Conservation (phyloP, 352 stramenopile species). For the Phytophthora litchii region DNA sequence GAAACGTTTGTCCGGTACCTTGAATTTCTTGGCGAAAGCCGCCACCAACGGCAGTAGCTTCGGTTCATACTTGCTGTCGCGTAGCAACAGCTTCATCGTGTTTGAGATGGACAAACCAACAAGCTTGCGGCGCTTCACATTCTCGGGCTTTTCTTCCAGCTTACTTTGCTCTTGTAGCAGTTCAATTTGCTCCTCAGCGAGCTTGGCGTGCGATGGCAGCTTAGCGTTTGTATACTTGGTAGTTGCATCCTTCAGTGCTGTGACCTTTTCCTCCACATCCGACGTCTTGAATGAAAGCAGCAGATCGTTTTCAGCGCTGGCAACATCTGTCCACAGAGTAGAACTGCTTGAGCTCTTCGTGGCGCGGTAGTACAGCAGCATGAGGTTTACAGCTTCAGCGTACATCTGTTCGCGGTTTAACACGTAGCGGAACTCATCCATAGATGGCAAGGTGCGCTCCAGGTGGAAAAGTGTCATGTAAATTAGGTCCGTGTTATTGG, state of each 20-base stretch:
- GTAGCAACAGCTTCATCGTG: constrained; percentile 83
- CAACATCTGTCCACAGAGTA: constrained; percentile 66
- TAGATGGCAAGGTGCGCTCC: constrained; percentile 76
- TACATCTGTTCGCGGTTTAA: constrained; percentile 76
- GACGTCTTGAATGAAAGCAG: constrained; percentile 69
- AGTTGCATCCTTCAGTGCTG: constrained; percentile 67
- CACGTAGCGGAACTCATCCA: constrained; percentile 84
- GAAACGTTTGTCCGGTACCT: constrained; percentile 91
- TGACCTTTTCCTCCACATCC: constrained; percentile 71
- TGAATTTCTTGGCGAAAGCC: constrained; percentile 87
- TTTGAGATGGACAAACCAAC: constrained; percentile 87
- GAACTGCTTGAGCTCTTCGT: constrained; percentile 69
- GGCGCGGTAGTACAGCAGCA: constrained; percentile 79
- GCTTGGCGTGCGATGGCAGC: constrained; percentile 63
- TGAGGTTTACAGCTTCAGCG: constrained; percentile 72
- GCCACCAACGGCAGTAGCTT: constrained; percentile 75
- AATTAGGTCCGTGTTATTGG: constrained; percentile 89
- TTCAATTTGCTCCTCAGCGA: constrained; percentile 88
- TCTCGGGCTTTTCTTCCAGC: constrained; percentile 80
- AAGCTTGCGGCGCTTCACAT: constrained; percentile 81
- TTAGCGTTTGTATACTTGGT: constrained; percentile 75
- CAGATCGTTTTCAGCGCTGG: constrained; percentile 76
- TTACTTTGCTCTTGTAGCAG: constrained; percentile 87
- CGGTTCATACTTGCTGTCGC: constrained; percentile 82
- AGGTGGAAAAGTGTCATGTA: constrained; percentile 91